Percentiles rank a stretch among this genome's conserved stretches.
Evolutionary conservation across 2,329 filamentous ascomycete species (phyloP).

Genomic region (Chrysosporium queenslandicum): DNA sequence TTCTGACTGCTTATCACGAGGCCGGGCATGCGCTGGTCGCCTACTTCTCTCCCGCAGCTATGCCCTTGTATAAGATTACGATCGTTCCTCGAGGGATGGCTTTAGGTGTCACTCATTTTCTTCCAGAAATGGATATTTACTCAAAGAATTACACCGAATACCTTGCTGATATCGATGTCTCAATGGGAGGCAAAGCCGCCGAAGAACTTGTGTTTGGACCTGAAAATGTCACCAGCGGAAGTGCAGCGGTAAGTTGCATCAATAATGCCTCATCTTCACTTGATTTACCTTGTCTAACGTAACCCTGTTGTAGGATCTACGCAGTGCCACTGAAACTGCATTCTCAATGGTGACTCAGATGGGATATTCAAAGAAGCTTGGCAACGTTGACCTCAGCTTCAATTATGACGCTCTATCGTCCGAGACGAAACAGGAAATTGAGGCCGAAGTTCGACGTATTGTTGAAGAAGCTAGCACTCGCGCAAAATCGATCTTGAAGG

Average conservation of each 20-base stretch:
- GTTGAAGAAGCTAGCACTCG: constrained; percentile 72
- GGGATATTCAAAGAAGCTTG: constrained; percentile 80
- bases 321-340: constrained; percentile 68
- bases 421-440: constrained; percentile 76
- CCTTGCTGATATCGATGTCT: constrained; percentile 66
- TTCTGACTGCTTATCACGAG: constrained; percentile 93
- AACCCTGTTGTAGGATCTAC: constrained; percentile 61
- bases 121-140: constrained; percentile 89
- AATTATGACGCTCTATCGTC: constrained; percentile 75
- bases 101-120: constrained; percentile 74
- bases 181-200: constrained; percentile 74
- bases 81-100: constrained; percentile 84
- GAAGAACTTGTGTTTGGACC: constrained; percentile 85
- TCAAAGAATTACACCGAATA: constrained; percentile 79
- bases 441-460: constrained; percentile 74
- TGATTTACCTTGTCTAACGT: constrained; percentile 14
- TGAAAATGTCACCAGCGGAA: constrained; percentile 86
- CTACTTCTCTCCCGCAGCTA: constrained; percentile 66
- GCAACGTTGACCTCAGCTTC: constrained; percentile 76
- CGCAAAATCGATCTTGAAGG: constrained; percentile 58
- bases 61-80: constrained; percentile 88
- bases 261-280: neutral
- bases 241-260: constrained; percentile 54
- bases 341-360: constrained; percentile 80
- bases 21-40: constrained; percentile 88